Evolutionary conservation across 2,329 filamentous ascomycete species (phyloP).

Genomic region (Didymosphaeria variabile): DNA sequence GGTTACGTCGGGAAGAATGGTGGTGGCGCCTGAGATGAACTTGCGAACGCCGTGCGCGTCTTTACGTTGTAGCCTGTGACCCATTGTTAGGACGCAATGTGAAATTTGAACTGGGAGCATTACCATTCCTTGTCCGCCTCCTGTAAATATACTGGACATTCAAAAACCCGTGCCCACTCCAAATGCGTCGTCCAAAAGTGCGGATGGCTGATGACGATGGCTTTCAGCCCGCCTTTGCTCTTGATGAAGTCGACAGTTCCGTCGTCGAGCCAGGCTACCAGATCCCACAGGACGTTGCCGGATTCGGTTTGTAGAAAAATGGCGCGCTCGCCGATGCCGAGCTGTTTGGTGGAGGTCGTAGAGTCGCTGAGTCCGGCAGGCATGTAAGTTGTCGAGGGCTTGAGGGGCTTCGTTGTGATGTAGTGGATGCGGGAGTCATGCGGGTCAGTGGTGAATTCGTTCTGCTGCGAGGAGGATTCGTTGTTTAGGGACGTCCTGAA

Average conservation of each 20-base stretch:
- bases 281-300: conserved; percentile 84
- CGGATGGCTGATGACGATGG: conserved; percentile 80
- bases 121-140: conserved; percentile 70
- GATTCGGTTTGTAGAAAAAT: conserved; percentile 70
- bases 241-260: conserved; percentile 69
- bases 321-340: conserved; percentile 79
- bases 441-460: conserved; percentile 62
- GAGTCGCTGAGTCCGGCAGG: conserved; percentile 49
- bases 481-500: conserved; percentile 62
- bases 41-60: conserved; percentile 54
- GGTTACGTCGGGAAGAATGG: conserved; percentile 61
- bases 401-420: conserved; percentile 52
- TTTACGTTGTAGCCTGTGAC: conserved; percentile 58
- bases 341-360: conserved; percentile 51
- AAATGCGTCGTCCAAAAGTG: conserved; percentile 83
- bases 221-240: conserved; percentile 70
- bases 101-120: too few species aligned
- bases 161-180: conserved; percentile 75
- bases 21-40: conserved; percentile 55
- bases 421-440: conserved; percentile 57
- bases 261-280: conserved; percentile 73
- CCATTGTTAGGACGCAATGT: too few species aligned
- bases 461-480: conserved; percentile 58
- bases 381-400: conserved; percentile 24
- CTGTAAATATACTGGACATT: conserved; percentile 74